Conservation (phyloP, 2,329 filamentous ascomycete genomes). For the Verticillium tricorpus region DNA sequence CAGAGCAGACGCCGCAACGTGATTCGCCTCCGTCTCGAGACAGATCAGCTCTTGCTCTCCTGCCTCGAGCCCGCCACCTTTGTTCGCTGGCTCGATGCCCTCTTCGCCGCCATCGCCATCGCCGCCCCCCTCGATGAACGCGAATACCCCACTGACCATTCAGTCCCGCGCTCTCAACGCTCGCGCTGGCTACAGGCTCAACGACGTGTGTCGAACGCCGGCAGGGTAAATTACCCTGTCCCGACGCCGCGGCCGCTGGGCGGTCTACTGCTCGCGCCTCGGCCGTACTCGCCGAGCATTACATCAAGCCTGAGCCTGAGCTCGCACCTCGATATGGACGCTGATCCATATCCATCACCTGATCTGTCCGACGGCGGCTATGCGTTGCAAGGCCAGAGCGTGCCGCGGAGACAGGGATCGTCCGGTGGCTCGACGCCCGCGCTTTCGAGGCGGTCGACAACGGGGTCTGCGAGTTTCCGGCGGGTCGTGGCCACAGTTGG, state of each 20-base stretch:
- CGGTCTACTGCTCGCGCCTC: not conserved
- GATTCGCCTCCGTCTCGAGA: constrained; percentile 67
- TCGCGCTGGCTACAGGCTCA: constrained; percentile 45
- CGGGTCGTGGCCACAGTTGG: constrained; percentile 19
- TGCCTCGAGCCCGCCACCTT: constrained; percentile 62
- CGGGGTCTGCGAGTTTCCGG: not conserved
- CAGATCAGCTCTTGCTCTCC: constrained; percentile 68
- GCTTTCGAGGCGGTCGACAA: not conserved
- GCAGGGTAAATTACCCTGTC: constrained; percentile 13
- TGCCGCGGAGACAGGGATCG: not conserved
- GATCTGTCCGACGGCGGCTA: not conserved
- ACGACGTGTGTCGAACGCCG: constrained; percentile 15
- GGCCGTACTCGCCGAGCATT: not conserved
- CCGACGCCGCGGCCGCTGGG: constrained; percentile 11
- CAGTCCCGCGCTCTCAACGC: constrained; percentile 52
- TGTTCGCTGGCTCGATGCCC: constrained; percentile 62
- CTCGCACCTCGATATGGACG: not conserved
- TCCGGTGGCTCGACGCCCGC: not conserved
- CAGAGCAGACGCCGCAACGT: constrained; percentile 54
- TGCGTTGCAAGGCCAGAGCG: not conserved
- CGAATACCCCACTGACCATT: constrained; percentile 57
- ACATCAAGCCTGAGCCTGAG: constrained; percentile 1
- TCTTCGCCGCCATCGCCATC: constrained; percentile 71
- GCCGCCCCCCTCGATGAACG: constrained; percentile 68
- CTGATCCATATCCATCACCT: not conserved